Conservation (phyloP, 2,329 filamentous ascomycete genomes). For the Nemania sp. region DNA sequence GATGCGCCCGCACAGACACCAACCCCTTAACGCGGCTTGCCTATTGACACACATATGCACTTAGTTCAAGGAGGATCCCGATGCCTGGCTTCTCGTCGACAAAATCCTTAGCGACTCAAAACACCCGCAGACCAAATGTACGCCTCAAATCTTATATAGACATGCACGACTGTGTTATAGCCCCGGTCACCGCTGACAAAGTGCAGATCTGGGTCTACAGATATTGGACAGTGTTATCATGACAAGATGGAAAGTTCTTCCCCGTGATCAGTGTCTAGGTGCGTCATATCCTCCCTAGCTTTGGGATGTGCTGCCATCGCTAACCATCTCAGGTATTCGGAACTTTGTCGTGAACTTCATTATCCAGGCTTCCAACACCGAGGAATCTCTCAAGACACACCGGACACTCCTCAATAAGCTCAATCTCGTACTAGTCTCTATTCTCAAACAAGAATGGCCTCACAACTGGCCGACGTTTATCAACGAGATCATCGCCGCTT, state of each 20-base stretch:
- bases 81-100: constrained; percentile 97
- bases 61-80: constrained; percentile 98
- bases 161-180: constrained; percentile 1
- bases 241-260: constrained; percentile 98
- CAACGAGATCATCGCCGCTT: constrained; percentile 98
- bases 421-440: constrained; percentile 95
- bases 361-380: constrained; percentile 89
- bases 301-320: background rate
- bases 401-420: constrained; percentile 96
- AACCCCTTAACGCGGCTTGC: constrained; percentile 23
- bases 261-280: constrained; percentile 95
- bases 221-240: constrained; percentile 98
- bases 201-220: constrained; percentile 87
- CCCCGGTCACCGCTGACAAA: constrained; percentile 42
- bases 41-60: constrained; percentile 46
- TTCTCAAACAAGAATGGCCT: constrained; percentile 99
- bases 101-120: constrained; percentile 94
- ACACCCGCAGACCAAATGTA: constrained; percentile 97
- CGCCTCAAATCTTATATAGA: constrained; percentile 52
- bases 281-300: constrained; percentile 46
- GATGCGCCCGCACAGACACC: constrained; percentile 38
- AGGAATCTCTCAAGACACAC: constrained; percentile 86
- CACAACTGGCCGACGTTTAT: constrained; percentile 99
- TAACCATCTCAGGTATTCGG: constrained; percentile 78
- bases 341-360: constrained; percentile 99